These are phyloP conservation scores for Helicocarpus griseus DNA, from an alignment of 2,329 filamentous ascomycete species.

Conservation along the genomic window DNA sequence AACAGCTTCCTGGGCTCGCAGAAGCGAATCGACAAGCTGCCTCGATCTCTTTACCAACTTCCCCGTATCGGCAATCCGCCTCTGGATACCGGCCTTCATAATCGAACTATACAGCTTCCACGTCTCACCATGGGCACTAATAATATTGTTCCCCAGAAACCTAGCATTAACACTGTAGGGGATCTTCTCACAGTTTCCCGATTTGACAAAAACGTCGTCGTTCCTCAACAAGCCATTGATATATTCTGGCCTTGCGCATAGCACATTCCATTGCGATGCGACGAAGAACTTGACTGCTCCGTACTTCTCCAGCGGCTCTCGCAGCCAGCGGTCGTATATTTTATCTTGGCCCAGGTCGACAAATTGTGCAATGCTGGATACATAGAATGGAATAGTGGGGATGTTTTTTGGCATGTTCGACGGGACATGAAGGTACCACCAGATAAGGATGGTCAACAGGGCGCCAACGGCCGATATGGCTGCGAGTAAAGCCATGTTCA, in stretches of 20 bases:
- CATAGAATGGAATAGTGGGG: background rate
- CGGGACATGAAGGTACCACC: background rate
- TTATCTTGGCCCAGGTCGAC: background rate
- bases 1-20: conserved; percentile 12
- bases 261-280: conserved; percentile 40
- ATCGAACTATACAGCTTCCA: conserved; percentile 29
- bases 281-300: conserved; percentile 43
- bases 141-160: conserved; percentile 34
- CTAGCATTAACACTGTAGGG: conserved; percentile 30
- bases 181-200: conserved; percentile 35
- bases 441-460: background rate
- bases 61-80: conserved; percentile 16
- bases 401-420: conserved; percentile 2
- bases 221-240: conserved; percentile 31
- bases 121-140: conserved; percentile 27
- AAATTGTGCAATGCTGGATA: background rate
- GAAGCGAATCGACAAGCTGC: conserved; percentile 17
- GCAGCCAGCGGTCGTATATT: conserved; percentile 2
- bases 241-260: conserved; percentile 37
- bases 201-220: conserved; percentile 25
- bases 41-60: conserved; percentile 17
- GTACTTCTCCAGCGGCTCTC: conserved; percentile 14
- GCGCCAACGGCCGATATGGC: background rate
- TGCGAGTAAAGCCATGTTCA: background rate
- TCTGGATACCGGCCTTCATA: conserved; percentile 29